A percentile compares a stretch with the other conserved stretches of the same genome.
phyloP scores from a whole-genome alignment of 2,329 filamentous ascomycete species.

The Teratosphaeria epicoccoides region DNA sequence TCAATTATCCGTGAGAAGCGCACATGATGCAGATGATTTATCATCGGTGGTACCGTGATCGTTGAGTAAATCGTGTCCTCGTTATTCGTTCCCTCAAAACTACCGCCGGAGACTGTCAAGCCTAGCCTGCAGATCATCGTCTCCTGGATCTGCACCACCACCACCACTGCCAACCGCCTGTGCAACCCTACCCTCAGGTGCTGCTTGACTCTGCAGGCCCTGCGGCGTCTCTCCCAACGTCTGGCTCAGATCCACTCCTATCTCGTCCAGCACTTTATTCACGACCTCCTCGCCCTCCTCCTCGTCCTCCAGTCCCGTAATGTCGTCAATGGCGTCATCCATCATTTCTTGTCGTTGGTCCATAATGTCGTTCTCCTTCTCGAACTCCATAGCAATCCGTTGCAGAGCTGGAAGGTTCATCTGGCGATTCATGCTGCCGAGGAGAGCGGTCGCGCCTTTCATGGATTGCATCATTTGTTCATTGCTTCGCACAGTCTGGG shows the following conservation, averaged over 20 bases:
- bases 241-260: constrained; percentile 85
- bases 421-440: constrained; percentile 93
- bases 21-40: too few species aligned
- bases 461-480: constrained; percentile 99
- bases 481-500: constrained; percentile 87
- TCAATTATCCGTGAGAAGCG: too few species aligned
- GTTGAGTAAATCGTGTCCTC: background rate
- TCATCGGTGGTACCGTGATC: too few species aligned
- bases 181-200: constrained; percentile 67
- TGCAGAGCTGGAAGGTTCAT: constrained; percentile 96
- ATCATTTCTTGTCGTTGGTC: constrained; percentile 99
- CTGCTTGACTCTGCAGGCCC: constrained; percentile 63
- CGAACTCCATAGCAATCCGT: constrained; percentile 97
- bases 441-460: constrained; percentile 88
- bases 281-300: constrained; percentile 96
- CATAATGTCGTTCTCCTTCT: constrained; percentile 98
- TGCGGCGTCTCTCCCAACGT: constrained; percentile 87
- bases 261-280: constrained; percentile 91
- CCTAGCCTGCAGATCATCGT: constrained; percentile 88
- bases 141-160: constrained; percentile 51
- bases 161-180: constrained; percentile 52
- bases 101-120: constrained; percentile 62
- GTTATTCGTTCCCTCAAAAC: constrained; percentile 4
- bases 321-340: constrained; percentile 97
- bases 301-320: constrained; percentile 80